phyloP scores from a whole-genome alignment of 1,284 basidiomycete genomes.

The Ceratobasidium papillatum region DNA sequence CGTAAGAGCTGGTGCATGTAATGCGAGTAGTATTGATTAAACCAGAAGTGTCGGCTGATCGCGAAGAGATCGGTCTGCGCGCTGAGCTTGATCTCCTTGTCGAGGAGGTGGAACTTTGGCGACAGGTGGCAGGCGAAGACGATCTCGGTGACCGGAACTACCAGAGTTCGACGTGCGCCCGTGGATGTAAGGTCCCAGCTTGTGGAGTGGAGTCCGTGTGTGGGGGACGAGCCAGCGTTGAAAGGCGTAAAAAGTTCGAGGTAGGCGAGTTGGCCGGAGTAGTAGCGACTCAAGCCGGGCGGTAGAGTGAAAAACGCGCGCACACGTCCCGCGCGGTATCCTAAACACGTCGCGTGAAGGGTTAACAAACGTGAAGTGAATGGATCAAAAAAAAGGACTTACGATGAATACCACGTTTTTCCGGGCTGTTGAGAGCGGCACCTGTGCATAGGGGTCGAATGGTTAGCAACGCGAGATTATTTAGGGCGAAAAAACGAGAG shows the following conservation, averaged over 20 bases:
- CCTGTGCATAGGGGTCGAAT: background rate
- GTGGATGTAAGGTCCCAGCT: background rate
- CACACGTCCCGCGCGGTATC: conserved; percentile 19
- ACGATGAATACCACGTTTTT: conserved; percentile 7
- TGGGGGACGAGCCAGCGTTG: background rate
- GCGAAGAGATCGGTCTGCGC: background rate
- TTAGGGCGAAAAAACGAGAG: background rate
- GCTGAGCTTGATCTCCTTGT: background rate
- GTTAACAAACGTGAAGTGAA: no score
- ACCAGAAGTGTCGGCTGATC: background rate
- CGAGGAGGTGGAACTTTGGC: conserved; percentile 5
- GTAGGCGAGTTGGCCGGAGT: conserved; percentile 10
- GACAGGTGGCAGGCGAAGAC: conserved; percentile 18
- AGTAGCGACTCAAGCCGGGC: background rate
- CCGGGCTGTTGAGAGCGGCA: background rate
- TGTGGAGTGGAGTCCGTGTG: background rate
- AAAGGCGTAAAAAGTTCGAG: conserved; percentile 32
- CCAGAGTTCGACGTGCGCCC: background rate
- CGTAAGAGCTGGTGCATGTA: background rate
- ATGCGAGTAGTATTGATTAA: conserved; percentile 29
- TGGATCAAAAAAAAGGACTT: background rate
- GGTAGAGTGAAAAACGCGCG: conserved; percentile 17
- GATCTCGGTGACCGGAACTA: conserved; percentile 10
- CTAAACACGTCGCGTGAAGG: background rate
- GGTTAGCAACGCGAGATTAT: no score